Evolutionary conservation across 2,329 filamentous ascomycete genomes (phyloP).

Genomic region (Incumbomyces lentus): DNA sequence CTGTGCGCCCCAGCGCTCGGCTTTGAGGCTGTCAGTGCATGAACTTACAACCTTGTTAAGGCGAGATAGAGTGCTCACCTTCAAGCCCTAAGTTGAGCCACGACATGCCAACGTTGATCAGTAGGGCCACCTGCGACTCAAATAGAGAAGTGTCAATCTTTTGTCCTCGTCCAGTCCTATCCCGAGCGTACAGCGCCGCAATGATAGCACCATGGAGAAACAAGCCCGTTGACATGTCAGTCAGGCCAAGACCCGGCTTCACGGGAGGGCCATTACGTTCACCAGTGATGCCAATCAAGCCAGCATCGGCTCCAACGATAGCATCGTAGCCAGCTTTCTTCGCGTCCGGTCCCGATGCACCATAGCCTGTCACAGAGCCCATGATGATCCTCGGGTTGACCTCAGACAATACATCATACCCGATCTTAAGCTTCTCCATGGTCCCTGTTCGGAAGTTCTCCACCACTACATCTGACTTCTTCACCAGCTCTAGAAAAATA

Average conservation of each 20-base stretch:
- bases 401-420: constrained; percentile 28
- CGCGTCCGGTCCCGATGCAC: constrained; percentile 32
- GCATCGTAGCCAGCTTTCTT: constrained; percentile 18
- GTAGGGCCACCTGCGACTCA: constrained; percentile 21
- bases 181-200: constrained; percentile 15
- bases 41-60: no score
- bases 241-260: constrained; percentile 17
- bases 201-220: constrained; percentile 18
- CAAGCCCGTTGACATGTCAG: constrained; percentile 18
- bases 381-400: constrained; percentile 39
- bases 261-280: constrained; percentile 10
- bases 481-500: constrained; percentile 10
- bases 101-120: constrained; percentile 19
- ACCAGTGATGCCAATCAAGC: constrained; percentile 19
- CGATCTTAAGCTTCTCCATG: constrained; percentile 36
- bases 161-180: constrained; percentile 12
- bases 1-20: constrained; percentile 11
- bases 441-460: constrained; percentile 30
- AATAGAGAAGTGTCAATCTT: constrained; percentile 17
- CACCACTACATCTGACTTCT: constrained; percentile 15
- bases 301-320: constrained; percentile 17
- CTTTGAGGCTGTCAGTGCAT: no score
- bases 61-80: no score
- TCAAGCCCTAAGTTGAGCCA: constrained; percentile 17
- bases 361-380: constrained; percentile 46